Evolutionary conservation across 1,139 yeast genomes (phyloP).

Genomic region (Sugiyamaella grinbergsii): DNA sequence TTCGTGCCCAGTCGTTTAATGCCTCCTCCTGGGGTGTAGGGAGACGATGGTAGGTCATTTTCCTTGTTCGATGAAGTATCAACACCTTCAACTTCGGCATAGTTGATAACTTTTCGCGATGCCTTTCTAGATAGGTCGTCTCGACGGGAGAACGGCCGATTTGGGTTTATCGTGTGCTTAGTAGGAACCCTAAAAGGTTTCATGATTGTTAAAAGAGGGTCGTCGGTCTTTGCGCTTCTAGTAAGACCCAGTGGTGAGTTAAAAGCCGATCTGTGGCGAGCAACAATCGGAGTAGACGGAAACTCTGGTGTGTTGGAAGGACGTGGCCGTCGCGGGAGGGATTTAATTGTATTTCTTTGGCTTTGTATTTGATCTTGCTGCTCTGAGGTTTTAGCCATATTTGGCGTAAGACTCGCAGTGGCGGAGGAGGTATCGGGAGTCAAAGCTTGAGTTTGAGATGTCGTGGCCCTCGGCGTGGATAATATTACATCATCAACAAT

Average conservation of each 20-base stretch:
- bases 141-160: slow-evolving; percentile 18
- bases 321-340: background rate
- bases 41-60: slow-evolving; percentile 19
- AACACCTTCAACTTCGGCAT: slow-evolving; percentile 22
- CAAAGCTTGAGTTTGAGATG: background rate
- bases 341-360: background rate
- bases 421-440: background rate
- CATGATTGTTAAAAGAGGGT: slow-evolving; percentile 29
- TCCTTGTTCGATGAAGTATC: slow-evolving; percentile 16
- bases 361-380: too few species aligned
- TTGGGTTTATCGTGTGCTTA: background rate
- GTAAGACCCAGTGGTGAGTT: slow-evolving; percentile 2
- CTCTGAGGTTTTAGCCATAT: background rate
- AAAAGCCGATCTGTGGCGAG: too few species aligned
- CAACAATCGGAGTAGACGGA: too few species aligned
- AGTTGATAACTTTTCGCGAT: slow-evolving; percentile 28
- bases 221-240: slow-evolving; percentile 23
- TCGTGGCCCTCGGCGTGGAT: background rate
- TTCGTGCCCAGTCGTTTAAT: slow-evolving; percentile 22
- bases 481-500: background rate
- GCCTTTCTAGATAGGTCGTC: slow-evolving; percentile 22
- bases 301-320: background rate
- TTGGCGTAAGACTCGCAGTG: background rate
- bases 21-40: slow-evolving; percentile 14
- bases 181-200: slow-evolving; percentile 38